These are phyloP conservation scores for Keithomyces neogunnii DNA, from an alignment of 2,329 filamentous ascomycete genomes.

Conservation along the genomic window DNA sequence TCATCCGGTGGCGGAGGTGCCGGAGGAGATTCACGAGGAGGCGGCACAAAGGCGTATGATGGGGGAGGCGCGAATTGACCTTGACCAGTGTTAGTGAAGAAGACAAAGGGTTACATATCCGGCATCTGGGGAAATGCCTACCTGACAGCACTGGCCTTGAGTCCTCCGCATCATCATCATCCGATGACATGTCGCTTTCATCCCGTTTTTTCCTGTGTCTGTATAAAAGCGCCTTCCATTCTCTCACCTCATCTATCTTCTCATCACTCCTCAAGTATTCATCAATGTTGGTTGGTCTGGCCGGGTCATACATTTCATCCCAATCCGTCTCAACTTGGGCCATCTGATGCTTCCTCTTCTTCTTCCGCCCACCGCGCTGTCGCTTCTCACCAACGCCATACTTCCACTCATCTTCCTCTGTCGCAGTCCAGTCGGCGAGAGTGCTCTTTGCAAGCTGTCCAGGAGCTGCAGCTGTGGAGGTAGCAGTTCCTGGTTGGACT, in stretches of 20 bases:
- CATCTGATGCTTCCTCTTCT: conserved; percentile 59
- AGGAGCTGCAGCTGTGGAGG: conserved; percentile 19
- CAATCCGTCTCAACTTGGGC: conserved; percentile 62
- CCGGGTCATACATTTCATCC: conserved; percentile 86
- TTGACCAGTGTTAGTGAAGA: conserved; percentile 15
- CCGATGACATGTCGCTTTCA: conserved; percentile 25
- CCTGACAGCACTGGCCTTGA: conserved; percentile 21
- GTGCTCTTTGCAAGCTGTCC: conserved; percentile 49
- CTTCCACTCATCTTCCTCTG: conserved; percentile 73
- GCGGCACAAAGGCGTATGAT: conserved; percentile 49
- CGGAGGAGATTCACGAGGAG: conserved; percentile 37
- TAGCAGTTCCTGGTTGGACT: conserved; percentile 15
- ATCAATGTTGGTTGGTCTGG: conserved; percentile 73
- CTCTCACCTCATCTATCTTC: conserved; percentile 66
- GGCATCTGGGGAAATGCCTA: conserved; percentile 13
- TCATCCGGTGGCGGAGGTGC: conserved; percentile 44
- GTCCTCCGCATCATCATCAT: conserved; percentile 30
- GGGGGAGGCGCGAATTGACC: conserved; percentile 53
- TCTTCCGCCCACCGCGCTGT: conserved; percentile 69
- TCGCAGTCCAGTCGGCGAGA: conserved; percentile 72
- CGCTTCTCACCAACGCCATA: conserved; percentile 57
- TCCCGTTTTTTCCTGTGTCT: conserved; percentile 49
- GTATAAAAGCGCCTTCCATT: conserved; percentile 80
- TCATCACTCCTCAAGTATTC: conserved; percentile 81
- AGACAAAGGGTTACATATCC: no score